Conservation (phyloP, 441 rosid genomes). For the Erysimum pusillum region DNA sequence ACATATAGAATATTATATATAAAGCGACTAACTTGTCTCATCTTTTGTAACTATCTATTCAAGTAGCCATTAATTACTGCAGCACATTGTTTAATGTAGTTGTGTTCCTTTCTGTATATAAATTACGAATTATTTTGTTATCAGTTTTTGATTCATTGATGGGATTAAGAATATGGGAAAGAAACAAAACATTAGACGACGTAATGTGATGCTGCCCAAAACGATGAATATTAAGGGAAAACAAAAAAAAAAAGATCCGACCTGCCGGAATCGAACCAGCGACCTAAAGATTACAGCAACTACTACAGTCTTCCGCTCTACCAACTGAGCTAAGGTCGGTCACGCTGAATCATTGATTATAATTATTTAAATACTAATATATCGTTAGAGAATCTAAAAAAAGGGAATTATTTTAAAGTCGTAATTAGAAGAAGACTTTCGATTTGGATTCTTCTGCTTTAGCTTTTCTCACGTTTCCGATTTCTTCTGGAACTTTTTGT, state of each 20-base stretch:
- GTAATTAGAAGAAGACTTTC: background rate
- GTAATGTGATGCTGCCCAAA: too few relatives aligned
- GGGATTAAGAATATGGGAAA: background rate
- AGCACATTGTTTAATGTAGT: background rate
- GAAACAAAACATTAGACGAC: too few relatives aligned
- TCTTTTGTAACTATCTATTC: constrained; percentile 10
- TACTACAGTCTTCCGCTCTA: constrained; percentile 91
- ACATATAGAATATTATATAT: constrained; percentile 1
- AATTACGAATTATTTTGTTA: background rate
- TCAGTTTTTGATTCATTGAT: constrained; percentile 8
- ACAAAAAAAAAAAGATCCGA: background rate
- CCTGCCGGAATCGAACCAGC: constrained; percentile 51
- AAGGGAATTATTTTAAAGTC: background rate
- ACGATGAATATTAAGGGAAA: too few relatives aligned
- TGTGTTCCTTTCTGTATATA: background rate
- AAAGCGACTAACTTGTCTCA: constrained; percentile 23
- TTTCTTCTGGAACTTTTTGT: background rate
- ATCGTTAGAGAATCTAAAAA: background rate
- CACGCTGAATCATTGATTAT: rapidly evolving
- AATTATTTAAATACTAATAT: rapidly evolving
- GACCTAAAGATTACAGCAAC: constrained; percentile 46
- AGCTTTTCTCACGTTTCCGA: background rate
- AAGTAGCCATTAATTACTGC: background rate
- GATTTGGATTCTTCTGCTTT: background rate
- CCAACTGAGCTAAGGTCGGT: constrained; percentile 31